Percentiles rank a stretch among this genome's conserved stretches.
These are phyloP conservation scores for Lasiosphaeria miniovina DNA, from an alignment of 495 filamentous ascomycete genomes.

Conservation along the genomic window DNA sequence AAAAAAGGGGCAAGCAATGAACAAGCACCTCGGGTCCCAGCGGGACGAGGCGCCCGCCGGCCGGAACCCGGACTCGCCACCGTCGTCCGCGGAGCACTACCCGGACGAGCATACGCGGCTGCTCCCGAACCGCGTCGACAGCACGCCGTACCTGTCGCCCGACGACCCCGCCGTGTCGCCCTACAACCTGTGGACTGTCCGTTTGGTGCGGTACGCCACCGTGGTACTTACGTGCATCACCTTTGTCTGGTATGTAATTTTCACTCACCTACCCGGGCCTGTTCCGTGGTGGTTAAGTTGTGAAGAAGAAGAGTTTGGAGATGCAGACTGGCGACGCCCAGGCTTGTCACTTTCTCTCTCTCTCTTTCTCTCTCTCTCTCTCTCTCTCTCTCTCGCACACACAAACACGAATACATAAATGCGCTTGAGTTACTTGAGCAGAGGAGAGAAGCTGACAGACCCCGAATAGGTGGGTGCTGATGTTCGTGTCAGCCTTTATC, in stretches of 20 bases:
- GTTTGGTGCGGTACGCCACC: constrained; percentile 69
- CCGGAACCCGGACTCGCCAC: constrained; percentile 17
- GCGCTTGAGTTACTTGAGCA: too few relatives aligned
- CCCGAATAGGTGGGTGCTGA: constrained; percentile 61
- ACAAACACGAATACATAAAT: too few relatives aligned
- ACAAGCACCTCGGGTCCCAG: constrained; percentile 15
- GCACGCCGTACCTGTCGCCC: constrained; percentile 70
- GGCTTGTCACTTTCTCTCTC: too few relatives aligned
- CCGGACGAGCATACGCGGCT: constrained; percentile 74
- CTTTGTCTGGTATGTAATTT: constrained; percentile 61
- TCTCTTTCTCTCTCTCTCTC: too few relatives aligned
- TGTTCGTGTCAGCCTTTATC: constrained; percentile 83
- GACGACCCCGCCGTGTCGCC: constrained; percentile 96
- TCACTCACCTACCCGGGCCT: too few relatives aligned
- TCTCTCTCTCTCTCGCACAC: too few relatives aligned
- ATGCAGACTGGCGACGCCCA: too few relatives aligned
- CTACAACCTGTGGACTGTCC: constrained; percentile 90
- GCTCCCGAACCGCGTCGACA: constrained; percentile 55
- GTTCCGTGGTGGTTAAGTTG: too few relatives aligned
- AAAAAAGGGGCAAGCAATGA: not conserved
- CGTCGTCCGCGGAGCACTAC: constrained; percentile 25
- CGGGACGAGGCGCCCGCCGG: constrained; percentile 38
- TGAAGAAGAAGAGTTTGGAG: too few relatives aligned
- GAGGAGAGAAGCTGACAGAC: too few relatives aligned
- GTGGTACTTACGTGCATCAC: constrained; percentile 67